These are phyloP conservation scores for Candida dendrica DNA, from an alignment of 805 yeast species.

Conservation along the genomic window DNA sequence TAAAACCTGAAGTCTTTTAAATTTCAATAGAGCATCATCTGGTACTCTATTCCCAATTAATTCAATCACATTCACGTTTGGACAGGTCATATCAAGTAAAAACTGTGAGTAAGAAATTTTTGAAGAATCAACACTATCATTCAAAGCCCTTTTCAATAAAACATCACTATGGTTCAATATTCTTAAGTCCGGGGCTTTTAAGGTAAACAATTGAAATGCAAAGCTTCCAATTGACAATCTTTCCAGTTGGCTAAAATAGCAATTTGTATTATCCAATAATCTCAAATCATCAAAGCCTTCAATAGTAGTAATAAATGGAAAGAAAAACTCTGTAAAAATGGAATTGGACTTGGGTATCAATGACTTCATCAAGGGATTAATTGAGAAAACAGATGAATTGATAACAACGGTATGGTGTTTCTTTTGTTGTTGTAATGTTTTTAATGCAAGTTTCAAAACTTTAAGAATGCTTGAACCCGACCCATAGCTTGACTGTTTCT, in stretches of 20 bases:
- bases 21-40: conserved; percentile 5
- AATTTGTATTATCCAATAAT: conserved; percentile 15
- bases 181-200: conserved; percentile 11
- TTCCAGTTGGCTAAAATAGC: conserved; percentile 10
- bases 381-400: conserved; percentile 2
- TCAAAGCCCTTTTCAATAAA: conserved; percentile 7
- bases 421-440: conserved; percentile 5
- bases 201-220: conserved; percentile 14
- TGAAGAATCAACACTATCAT: conserved; percentile 9
- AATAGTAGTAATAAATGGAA: conserved; percentile 8
- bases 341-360: conserved; percentile 15
- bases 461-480: background rate
- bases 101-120: conserved; percentile 11
- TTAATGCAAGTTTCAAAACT: conserved; percentile 10
- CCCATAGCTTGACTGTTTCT: background rate
- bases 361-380: conserved; percentile 6
- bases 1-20: conserved; percentile 7
- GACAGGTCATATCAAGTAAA: conserved; percentile 6
- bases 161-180: conserved; percentile 11
- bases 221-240: conserved; percentile 14
- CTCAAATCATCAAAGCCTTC: conserved; percentile 15
- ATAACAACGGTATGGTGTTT: conserved; percentile 11
- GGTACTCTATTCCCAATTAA: background rate
- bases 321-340: conserved; percentile 10
- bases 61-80: conserved; percentile 7